A percentile compares a stretch with the other conserved stretches of the same genome.
phyloP scores from a whole-genome alignment of 169 alveolate genomes.

The Cryptosporidium baileyi region DNA sequence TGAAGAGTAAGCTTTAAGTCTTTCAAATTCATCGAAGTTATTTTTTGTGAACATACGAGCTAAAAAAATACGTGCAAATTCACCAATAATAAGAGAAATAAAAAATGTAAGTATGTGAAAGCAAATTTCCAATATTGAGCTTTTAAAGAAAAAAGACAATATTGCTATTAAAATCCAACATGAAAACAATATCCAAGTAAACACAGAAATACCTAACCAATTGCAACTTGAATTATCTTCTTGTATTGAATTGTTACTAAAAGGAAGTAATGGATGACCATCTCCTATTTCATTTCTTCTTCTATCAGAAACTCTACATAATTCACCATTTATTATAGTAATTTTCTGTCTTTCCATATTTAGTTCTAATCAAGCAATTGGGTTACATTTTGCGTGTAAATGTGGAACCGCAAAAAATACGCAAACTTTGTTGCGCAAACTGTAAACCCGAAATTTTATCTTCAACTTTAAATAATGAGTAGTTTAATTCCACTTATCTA shows the following conservation, averaged over 20 bases:
- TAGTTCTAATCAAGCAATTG: background rate
- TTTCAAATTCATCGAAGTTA: background rate
- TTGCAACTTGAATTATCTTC: background rate
- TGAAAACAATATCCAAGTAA: background rate
- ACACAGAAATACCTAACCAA: background rate
- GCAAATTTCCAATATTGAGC: background rate
- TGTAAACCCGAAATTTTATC: background rate
- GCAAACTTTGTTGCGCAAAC: background rate
- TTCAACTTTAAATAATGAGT: background rate
- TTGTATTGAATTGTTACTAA: background rate
- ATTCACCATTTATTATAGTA: constrained; percentile 1
- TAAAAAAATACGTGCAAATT: background rate
- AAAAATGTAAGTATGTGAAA: constrained; percentile 6
- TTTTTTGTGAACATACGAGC: background rate
- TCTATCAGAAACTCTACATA: background rate
- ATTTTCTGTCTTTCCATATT: background rate
- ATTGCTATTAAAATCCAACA: background rate
- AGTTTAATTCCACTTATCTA: constrained; percentile 1
- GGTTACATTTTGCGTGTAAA: background rate
- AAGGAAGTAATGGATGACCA: background rate
- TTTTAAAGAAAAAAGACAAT: background rate
- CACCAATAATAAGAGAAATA: constrained; percentile 1
- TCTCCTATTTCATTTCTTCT: background rate
- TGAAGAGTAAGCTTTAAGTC: background rate
- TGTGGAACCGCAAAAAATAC: constrained; percentile 9